phyloP scores from a whole-genome alignment of 257 asterid genomes.

The Ballota nigra region DNA sequence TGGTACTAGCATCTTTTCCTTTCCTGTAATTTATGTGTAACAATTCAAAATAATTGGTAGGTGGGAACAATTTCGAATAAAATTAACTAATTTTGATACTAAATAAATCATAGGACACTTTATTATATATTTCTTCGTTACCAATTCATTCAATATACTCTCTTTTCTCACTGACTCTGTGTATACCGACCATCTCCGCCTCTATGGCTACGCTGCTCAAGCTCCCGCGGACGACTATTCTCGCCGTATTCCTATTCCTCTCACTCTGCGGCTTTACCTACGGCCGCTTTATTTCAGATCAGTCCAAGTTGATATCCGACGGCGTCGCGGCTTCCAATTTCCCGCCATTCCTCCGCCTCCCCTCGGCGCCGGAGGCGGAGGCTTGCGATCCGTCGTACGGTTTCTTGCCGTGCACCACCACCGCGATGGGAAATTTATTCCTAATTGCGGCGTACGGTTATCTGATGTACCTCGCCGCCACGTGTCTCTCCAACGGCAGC shows the following conservation, averaged over 20 bases:
- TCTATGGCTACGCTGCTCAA: constrained; percentile 27
- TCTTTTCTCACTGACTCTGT: background rate
- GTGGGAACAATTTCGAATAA: too few relatives aligned
- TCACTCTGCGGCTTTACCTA: constrained; percentile 42
- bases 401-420: constrained; percentile 79
- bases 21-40: too few relatives aligned
- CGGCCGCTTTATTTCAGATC: constrained; percentile 51
- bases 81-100: too few relatives aligned
- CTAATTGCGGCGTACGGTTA: constrained; percentile 72
- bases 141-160: background rate
- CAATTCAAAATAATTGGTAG: too few relatives aligned
- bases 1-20: too few relatives aligned
- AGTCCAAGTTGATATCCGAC: constrained; percentile 57
- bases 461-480: constrained; percentile 80
- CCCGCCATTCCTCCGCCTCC: constrained; percentile 39
- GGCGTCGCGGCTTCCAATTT: constrained; percentile 28
- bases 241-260: constrained; percentile 31
- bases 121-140: background rate
- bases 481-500: constrained; percentile 74
- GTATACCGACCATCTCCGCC: background rate
- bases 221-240: constrained; percentile 17
- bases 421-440: constrained; percentile 65
- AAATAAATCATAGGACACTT: too few relatives aligned
- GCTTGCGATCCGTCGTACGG: constrained; percentile 85
- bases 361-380: constrained; percentile 41